Evolutionary conservation across 73 alveolate genomes (phyloP).

Genomic region (Tetrahymena borealis): DNA sequence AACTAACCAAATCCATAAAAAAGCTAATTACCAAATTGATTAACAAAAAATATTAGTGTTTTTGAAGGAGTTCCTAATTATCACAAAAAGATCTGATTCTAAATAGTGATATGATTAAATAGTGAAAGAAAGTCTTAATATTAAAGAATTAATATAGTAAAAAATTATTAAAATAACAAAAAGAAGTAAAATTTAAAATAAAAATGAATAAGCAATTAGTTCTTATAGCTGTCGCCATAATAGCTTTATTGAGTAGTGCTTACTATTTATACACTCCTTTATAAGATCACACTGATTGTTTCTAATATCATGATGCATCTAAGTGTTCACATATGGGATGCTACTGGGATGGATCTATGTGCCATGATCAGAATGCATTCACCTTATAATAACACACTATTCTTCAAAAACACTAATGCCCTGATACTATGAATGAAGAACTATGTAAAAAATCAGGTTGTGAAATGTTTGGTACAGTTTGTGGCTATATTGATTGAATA

Average conservation of each 20-base stretch:
- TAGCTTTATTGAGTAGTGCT: background rate
- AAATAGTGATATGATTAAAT: too few species aligned
- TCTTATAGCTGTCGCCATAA: background rate
- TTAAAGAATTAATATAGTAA: too few species aligned
- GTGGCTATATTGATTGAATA: background rate
- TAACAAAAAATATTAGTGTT: too few species aligned
- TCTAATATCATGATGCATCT: background rate
- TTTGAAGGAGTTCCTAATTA: too few species aligned
- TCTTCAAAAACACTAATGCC: background rate
- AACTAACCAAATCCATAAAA: too few species aligned
- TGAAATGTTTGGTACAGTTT: background rate
- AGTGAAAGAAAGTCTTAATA: too few species aligned
- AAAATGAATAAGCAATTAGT: background rate
- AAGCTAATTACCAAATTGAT: too few species aligned
- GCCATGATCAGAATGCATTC: background rate
- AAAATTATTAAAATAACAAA: too few species aligned
- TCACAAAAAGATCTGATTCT: too few species aligned
- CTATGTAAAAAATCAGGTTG: background rate
- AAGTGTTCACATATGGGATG: background rate
- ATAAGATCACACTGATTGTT: background rate
- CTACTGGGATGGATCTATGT: background rate
- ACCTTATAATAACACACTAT: background rate
- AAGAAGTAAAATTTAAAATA: too few species aligned
- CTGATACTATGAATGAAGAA: background rate
- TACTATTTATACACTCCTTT: background rate